These are phyloP conservation scores for Phyllachora maydis DNA, from an alignment of 2,329 filamentous ascomycete genomes.

Conservation along the genomic window DNA sequence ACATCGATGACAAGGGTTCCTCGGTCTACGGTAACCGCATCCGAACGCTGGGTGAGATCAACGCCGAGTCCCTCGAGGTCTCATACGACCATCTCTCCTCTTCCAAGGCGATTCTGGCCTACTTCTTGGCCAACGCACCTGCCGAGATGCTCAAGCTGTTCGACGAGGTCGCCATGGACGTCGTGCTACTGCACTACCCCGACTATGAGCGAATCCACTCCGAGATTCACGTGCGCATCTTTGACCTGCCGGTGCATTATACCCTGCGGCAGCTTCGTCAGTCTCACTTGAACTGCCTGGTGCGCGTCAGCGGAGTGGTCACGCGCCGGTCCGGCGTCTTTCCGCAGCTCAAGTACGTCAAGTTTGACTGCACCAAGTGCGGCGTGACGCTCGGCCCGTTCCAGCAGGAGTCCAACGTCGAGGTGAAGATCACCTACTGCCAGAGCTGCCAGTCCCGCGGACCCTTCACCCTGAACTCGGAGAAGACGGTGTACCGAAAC, in stretches of 20 bases:
- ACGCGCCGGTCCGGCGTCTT: constrained; percentile 90
- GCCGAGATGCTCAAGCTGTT: constrained; percentile 93
- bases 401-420: constrained; percentile 89
- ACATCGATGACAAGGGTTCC: constrained; percentile 69
- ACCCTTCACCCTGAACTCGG: constrained; percentile 87
- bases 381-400: constrained; percentile 83
- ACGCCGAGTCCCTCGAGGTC: constrained; percentile 88
- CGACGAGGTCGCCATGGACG: constrained; percentile 91
- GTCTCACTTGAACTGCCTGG: constrained; percentile 85
- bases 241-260: constrained; percentile 83
- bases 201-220: constrained; percentile 96
- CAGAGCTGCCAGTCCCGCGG: constrained; percentile 91
- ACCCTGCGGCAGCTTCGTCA: constrained; percentile 89
- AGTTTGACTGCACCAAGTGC: constrained; percentile 93
- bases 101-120: constrained; percentile 82
- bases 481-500: constrained; percentile 96
- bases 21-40: constrained; percentile 94
- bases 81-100: constrained; percentile 84
- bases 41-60: constrained; percentile 86
- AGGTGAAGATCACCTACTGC: constrained; percentile 92
- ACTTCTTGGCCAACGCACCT: constrained; percentile 89
- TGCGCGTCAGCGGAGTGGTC: constrained; percentile 86
- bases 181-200: constrained; percentile 85
- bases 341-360: constrained; percentile 94
- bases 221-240: constrained; percentile 94